Base-by-base conservation (phyloP, 345 rosid species). In the Capsella bursapastoris region DNA sequence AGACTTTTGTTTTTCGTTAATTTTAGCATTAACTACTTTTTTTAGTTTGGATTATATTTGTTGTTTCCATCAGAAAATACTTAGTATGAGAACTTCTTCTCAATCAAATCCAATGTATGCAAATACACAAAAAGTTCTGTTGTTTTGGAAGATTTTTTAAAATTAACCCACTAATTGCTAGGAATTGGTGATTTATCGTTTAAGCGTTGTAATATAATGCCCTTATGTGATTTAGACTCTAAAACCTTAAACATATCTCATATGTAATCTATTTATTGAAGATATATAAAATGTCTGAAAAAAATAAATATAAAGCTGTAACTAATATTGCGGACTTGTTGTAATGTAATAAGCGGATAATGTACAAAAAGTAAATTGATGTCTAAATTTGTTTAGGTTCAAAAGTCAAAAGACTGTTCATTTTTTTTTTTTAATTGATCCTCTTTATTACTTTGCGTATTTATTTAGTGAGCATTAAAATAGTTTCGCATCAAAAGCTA, bases 391-490 rank as follows among this genome's bases (percentile, higher is more conserved):
- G 18, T 52, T 10, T 37, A 27, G 29, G 43, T 15, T 45, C 15
- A 6, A 37, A 40, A 74, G 69, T 45, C 15, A 6, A 37, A 40
- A 74, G 69, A 8, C n/a, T 37, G 65, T 56, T 45, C 31, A 64
- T 66, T 28, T 71, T n/a, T 71, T 37, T 49, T 71, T 35, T 49
- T 38, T 22, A 15, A 55, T 12, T 58, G 57, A 68, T 47, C 29
- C 66, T 47, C 32, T 40, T 48, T 35, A 40, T 22, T 22, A 4
- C 4, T 48, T 49, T 22, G 37, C 22, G 60, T 49, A 59, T 10
- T 40, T 6, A 34, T 5, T 22, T 61, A 49, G 27, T 56, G 43
- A 45, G 49, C 65, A 56, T 28, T 56, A 27, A n/a, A 56, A 7
- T 73, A 27, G 7, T 29, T 48, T 57, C 6, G 7, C 40, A 12